Evolutionary conservation across 228 moss, liverwort and hornwort genomes (phyloP).

Genomic region (Sphagnum fallax): DNA sequence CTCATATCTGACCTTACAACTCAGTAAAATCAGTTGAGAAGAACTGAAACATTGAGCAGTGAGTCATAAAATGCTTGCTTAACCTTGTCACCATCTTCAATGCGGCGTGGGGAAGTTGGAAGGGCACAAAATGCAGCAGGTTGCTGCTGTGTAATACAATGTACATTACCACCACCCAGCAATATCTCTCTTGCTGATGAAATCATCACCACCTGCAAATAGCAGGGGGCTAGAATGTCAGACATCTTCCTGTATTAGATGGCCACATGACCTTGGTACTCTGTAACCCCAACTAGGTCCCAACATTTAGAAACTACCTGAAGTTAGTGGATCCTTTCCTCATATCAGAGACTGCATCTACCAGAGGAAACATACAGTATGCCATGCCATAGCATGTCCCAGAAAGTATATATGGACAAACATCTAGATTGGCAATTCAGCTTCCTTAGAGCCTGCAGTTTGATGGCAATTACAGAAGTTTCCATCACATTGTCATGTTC

Average conservation of each 20-base stretch:
- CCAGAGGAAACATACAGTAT: no score
- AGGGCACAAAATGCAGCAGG: slow-evolving; percentile 51
- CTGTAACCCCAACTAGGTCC: background rate
- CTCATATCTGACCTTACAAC: no score
- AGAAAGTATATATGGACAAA: no score
- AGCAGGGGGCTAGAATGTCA: background rate
- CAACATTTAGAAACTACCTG: background rate
- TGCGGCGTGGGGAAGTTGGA: slow-evolving; percentile 10
- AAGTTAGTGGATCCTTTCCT: background rate
- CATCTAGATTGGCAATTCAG: no score
- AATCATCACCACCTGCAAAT: slow-evolving; percentile 71
- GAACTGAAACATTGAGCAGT: slow-evolving; percentile 40
- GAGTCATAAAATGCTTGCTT: slow-evolving; percentile 43
- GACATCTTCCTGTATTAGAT: no score
- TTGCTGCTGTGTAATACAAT: slow-evolving; percentile 98
- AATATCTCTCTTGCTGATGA: slow-evolving; percentile 69
- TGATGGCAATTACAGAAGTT: no score
- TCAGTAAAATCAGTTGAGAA: slow-evolving; percentile 17
- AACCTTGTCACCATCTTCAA: slow-evolving; percentile 20
- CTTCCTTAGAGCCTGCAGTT: no score
- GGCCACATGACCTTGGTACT: background rate
- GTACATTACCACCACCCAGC: slow-evolving; percentile 87
- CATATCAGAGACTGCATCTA: no score
- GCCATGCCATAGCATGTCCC: no score
- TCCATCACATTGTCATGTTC: no score